Conservation (phyloP, 352 stramenopile genomes). For the Blastocystis sp. region DNA sequence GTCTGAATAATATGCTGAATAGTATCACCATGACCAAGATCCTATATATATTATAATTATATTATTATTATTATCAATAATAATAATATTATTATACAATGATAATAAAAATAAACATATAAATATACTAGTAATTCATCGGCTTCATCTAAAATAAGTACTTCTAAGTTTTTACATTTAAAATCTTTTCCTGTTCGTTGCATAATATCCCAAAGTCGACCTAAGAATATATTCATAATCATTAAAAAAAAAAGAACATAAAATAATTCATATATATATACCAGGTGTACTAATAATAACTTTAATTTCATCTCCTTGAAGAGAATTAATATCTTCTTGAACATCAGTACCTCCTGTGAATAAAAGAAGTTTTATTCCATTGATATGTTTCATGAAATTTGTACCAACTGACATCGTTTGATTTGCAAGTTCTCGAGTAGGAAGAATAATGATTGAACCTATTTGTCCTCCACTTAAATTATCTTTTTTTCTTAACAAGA, state of each 20-base stretch:
- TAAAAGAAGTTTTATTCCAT: constrained; percentile 52
- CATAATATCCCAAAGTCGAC: constrained; percentile 61
- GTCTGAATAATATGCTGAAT: constrained; percentile 62
- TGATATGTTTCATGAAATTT: constrained; percentile 40
- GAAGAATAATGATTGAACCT: constrained; percentile 58
- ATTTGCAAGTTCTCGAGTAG: constrained; percentile 60
- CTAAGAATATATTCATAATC: constrained; percentile 39
- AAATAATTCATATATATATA: constrained; percentile 39
- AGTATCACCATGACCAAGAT: constrained; percentile 27
- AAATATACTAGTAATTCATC: constrained; percentile 71
- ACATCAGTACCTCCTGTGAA: constrained; percentile 68
- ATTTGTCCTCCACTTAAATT: constrained; percentile 14
- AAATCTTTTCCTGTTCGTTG: constrained; percentile 52
- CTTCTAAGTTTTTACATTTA: constrained; percentile 53
- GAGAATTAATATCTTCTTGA: constrained; percentile 49
- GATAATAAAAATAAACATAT: constrained; percentile 53
- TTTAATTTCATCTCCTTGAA: constrained; percentile 40
- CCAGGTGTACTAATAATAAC: constrained; percentile 46
- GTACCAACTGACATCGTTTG: constrained; percentile 48
- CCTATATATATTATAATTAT: too few species aligned
- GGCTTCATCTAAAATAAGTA: constrained; percentile 94
- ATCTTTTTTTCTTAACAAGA: constrained; percentile 51
- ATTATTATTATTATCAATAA: constrained; percentile 51
- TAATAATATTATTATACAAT: constrained; percentile 77
- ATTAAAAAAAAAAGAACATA: constrained; percentile 47